Evolutionary conservation across 2,329 filamentous ascomycete genomes (phyloP).

Genomic region (Ophiosphaerella korrae): DNA sequence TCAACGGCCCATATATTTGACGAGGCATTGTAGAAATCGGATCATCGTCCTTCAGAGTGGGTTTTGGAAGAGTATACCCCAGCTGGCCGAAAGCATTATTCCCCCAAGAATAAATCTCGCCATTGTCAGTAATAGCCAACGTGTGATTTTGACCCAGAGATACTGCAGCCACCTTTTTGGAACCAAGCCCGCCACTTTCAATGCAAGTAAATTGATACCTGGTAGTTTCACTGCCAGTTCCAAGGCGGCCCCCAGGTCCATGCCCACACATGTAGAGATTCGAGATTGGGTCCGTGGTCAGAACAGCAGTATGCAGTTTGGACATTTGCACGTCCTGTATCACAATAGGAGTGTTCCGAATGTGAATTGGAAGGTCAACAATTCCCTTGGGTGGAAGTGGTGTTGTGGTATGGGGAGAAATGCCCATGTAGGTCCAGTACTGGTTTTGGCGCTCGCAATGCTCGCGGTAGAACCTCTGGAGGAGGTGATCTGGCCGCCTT

Average conservation of each 20-base stretch:
- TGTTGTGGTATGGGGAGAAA: slow-evolving; percentile 25
- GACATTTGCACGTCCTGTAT: slow-evolving; percentile 86
- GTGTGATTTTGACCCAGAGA: slow-evolving; percentile 92
- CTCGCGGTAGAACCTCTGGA: slow-evolving; percentile 75
- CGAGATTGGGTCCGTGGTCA: slow-evolving; percentile 84
- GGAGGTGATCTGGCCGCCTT: slow-evolving; percentile 75
- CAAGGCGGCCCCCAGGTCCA: slow-evolving; percentile 85
- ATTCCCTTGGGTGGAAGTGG: slow-evolving; percentile 42
- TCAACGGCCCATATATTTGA: slow-evolving; percentile 89
- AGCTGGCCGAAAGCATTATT: slow-evolving; percentile 85
- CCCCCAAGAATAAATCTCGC: slow-evolving; percentile 96
- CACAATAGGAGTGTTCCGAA: slow-evolving; percentile 72
- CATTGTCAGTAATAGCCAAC: slow-evolving; percentile 80
- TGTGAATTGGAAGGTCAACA: slow-evolving; percentile 71
- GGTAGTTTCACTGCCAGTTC: slow-evolving; percentile 87
- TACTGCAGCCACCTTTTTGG: slow-evolving; percentile 75
- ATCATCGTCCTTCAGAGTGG: slow-evolving; percentile 74
- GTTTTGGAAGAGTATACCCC: slow-evolving; percentile 77
- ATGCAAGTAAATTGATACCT: slow-evolving; percentile 86
- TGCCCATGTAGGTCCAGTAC: slow-evolving; percentile 47
- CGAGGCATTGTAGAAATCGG: slow-evolving; percentile 80
- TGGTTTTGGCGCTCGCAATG: slow-evolving; percentile 58
- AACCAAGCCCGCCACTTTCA: slow-evolving; percentile 71
- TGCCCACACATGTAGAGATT: slow-evolving; percentile 94
- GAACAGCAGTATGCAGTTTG: slow-evolving; percentile 86